Conservation (phyloP, 345 rosid genomes). For the Camelina neglecta region DNA sequence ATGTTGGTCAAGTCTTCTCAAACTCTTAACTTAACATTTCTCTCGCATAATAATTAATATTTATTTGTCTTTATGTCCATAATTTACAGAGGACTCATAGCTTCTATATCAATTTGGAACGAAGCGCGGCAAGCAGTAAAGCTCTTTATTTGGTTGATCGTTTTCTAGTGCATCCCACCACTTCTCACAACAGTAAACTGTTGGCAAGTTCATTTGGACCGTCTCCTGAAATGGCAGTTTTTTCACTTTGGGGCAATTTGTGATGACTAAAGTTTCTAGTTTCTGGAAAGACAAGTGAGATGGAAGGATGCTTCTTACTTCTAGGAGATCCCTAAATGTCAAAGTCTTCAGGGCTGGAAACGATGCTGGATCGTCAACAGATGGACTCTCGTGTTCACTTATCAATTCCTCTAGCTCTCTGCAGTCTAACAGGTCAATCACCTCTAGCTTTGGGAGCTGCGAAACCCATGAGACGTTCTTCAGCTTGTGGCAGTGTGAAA, state of each 20-base stretch:
- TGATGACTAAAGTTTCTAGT: constrained; percentile 52
- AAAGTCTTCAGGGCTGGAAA: constrained; percentile 54
- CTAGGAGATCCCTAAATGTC: constrained; percentile 49
- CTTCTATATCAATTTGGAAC: constrained; percentile 42
- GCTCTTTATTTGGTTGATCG: constrained; percentile 36
- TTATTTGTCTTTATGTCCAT: constrained; percentile 16
- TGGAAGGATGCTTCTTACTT: constrained; percentile 49
- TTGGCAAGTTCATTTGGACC: constrained; percentile 27
- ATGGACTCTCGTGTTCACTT: constrained; percentile 22
- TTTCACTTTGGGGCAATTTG: constrained; percentile 52
- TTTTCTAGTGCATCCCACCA: constrained; percentile 59
- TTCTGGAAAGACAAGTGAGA: constrained; percentile 40
- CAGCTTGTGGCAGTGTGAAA: constrained; percentile 54
- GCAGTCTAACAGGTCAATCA: constrained; percentile 52
- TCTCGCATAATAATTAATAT: neutral
- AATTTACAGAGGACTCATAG: constrained; percentile 2
- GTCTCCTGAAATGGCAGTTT: constrained; percentile 42
- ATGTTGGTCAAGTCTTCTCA: constrained; percentile 21
- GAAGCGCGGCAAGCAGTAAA: constrained; percentile 43
- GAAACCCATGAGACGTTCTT: constrained; percentile 54
- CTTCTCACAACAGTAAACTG: constrained; percentile 47
- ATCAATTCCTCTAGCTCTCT: constrained; percentile 53
- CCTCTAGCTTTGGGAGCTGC: constrained; percentile 53
- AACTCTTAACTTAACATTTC: neutral
- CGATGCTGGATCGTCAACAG: constrained; percentile 26